A percentile compares a stretch with the other conserved stretches of the same genome.
Conservation (phyloP, 1,139 yeast species). For the Candida gigantensis region DNA sequence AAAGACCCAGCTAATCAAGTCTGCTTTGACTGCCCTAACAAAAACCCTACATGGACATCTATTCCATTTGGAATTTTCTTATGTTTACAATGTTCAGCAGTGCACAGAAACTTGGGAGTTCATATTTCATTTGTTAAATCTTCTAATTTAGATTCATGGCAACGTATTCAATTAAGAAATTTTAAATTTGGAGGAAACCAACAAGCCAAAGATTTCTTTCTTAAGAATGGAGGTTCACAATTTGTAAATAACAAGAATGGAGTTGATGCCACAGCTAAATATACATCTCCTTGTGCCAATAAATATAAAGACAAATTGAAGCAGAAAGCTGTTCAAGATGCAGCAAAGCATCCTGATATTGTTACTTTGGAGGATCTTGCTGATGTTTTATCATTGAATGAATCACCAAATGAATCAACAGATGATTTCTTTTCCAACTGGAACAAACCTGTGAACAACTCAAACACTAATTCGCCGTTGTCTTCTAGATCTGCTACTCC, state of each 20-base stretch:
- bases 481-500: conserved; percentile 54
- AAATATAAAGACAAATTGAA: conserved; percentile 80
- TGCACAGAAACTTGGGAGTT: conserved; percentile 52
- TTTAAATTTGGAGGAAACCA: conserved; percentile 94
- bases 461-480: conserved; percentile 57
- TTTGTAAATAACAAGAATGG: conserved; percentile 46
- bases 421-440: conserved; percentile 92
- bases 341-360: conserved; percentile 63
- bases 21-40: conserved; percentile 66
- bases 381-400: conserved; percentile 33
- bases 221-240: conserved; percentile 82
- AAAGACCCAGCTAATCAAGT: conserved; percentile 74
- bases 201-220: conserved; percentile 77
- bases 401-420: conserved; percentile 42
- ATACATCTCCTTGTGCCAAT: conserved; percentile 75
- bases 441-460: conserved; percentile 68
- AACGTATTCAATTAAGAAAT: conserved; percentile 80
- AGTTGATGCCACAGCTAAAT: conserved; percentile 73
- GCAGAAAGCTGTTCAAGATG: conserved; percentile 67
- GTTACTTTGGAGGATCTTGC: conserved; percentile 62
- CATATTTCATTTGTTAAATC: conserved; percentile 72
- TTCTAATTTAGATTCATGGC: conserved; percentile 88
- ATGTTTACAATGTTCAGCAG: conserved; percentile 52
- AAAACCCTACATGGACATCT: conserved; percentile 55
- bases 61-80: conserved; percentile 51